Evolutionary conservation across 331 rosid species (phyloP).

Genomic region (Telfairia occidentalis): DNA sequence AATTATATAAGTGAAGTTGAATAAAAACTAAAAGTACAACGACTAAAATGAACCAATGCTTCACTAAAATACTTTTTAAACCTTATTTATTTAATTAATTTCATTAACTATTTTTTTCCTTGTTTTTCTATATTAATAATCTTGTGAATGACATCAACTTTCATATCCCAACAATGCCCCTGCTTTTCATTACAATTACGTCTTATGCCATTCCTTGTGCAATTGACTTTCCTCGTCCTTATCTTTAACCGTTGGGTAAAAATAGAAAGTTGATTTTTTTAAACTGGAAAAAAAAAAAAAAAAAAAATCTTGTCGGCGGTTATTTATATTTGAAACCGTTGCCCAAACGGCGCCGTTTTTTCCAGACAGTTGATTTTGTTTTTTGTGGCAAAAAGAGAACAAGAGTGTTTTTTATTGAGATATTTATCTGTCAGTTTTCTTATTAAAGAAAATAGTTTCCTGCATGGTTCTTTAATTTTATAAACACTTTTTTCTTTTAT

Average conservation of each 20-base stretch:
- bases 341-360: neutral
- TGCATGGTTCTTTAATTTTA: neutral
- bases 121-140: neutral
- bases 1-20: too few species aligned
- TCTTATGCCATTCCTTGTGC: neutral
- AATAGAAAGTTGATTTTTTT: neutral
- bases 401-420: too few species aligned
- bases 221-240: neutral
- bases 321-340: neutral
- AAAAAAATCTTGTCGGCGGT: neutral
- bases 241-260: constrained; percentile 2
- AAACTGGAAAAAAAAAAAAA: neutral
- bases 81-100: constrained; percentile 5
- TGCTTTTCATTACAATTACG: neutral
- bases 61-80: too few species aligned
- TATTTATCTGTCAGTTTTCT: neutral
- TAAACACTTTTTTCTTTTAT: too few species aligned
- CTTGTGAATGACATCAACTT: neutral
- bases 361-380: neutral
- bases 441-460: neutral
- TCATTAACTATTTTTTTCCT: neutral
- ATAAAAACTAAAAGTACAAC: too few species aligned
- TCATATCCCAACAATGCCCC: neutral
- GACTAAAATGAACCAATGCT: too few species aligned
- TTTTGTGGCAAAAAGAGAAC: too few species aligned